Evolutionary conservation across 2,329 filamentous ascomycete genomes (phyloP).

Genomic region (Ophiostoma sp.): DNA sequence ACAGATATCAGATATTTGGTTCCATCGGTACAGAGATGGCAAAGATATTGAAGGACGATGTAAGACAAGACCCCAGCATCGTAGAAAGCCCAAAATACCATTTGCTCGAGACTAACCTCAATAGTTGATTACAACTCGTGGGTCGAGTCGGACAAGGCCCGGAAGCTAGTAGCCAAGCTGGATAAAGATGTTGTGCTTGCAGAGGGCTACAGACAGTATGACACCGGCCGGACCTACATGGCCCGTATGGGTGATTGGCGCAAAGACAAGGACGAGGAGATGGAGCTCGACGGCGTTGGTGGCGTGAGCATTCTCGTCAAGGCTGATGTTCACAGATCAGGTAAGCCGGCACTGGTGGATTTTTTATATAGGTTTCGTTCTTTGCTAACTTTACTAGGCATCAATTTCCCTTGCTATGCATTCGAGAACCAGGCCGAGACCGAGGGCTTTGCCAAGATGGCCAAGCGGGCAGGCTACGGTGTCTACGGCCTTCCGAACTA

Average conservation of each 20-base stretch:
- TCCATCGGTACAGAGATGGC: conserved; percentile 77
- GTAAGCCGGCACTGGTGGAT: too few relatives aligned
- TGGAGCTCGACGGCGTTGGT: conserved; percentile 90
- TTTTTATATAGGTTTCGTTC: too few relatives aligned
- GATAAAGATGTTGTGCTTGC: conserved; percentile 78
- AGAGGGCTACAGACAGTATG: conserved; percentile 91
- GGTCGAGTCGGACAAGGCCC: conserved; percentile 84
- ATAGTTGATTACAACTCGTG: conserved; percentile 98
- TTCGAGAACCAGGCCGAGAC: conserved; percentile 99
- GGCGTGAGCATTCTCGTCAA: conserved; percentile 98
- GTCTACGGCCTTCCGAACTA: conserved; percentile 94
- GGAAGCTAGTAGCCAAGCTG: conserved; percentile 65
- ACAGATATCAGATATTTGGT: conserved; percentile 74
- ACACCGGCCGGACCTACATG: conserved; percentile 87
- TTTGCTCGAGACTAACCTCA: conserved; percentile 26
- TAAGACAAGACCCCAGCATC: conserved; percentile 42
- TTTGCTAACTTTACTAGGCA: conserved; percentile 39
- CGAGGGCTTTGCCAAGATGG: conserved; percentile 98
- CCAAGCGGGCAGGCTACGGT: conserved; percentile 87
- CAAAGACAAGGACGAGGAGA: conserved; percentile 84
- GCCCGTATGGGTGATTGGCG: conserved; percentile 87
- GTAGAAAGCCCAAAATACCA: neutral
- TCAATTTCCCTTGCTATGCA: conserved; percentile 94
- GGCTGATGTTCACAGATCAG: conserved; percentile 92
- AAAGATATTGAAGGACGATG: conserved; percentile 91